These are phyloP conservation scores for Aspergillus neotritici DNA, from an alignment of 2,329 filamentous ascomycete genomes.

Conservation along the genomic window DNA sequence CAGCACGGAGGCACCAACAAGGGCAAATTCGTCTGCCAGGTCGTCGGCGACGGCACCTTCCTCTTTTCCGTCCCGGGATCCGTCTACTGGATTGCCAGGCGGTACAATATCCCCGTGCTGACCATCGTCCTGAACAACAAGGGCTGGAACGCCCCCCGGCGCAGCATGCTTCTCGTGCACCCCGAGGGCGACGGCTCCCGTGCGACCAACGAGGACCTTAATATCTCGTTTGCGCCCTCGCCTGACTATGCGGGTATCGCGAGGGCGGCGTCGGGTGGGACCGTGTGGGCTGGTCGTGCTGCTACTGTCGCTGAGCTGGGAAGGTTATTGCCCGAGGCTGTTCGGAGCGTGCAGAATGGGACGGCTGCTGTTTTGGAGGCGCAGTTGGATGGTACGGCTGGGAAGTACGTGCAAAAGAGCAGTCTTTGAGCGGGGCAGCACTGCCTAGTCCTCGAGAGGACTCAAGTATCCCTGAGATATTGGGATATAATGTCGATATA, in stretches of 20 bases:
- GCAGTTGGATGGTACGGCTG: conserved; percentile 52
- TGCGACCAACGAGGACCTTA: conserved; percentile 58
- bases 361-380: conserved; percentile 58
- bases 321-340: conserved; percentile 51
- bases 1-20: conserved; percentile 46
- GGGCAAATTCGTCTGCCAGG: conserved; percentile 57
- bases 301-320: conserved; percentile 52
- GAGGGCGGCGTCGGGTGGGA: conserved; percentile 58
- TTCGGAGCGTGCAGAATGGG: conserved; percentile 53
- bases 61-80: conserved; percentile 60
- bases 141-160: conserved; percentile 63
- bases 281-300: conserved; percentile 57
- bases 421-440: no score
- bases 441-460: no score
- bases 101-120: conserved; percentile 61
- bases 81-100: conserved; percentile 63
- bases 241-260: conserved; percentile 65
- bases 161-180: conserved; percentile 59
- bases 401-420: conserved; percentile 43
- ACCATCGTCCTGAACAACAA: conserved; percentile 66
- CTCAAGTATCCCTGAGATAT: no score
- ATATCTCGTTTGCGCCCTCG: conserved; percentile 61
- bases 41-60: conserved; percentile 64
- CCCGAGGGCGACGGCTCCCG: conserved; percentile 58
- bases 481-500: no score